phyloP scores from a whole-genome alignment of 2,329 filamentous ascomycete species.

The Diaporthe amygdali region DNA sequence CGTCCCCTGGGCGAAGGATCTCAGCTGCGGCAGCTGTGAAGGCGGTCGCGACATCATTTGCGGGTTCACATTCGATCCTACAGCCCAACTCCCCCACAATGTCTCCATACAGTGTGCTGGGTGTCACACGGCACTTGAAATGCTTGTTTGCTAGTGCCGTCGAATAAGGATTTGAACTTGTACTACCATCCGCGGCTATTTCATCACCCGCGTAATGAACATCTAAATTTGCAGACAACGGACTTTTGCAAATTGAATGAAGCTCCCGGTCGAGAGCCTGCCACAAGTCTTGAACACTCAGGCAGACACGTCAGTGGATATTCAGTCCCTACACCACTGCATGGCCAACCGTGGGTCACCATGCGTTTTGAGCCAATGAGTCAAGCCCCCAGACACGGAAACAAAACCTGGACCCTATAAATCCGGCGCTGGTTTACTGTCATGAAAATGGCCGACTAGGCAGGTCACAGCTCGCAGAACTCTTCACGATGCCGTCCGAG shows the following conservation, averaged over 20 bases:
- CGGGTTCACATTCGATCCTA: background rate
- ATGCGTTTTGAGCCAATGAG: background rate
- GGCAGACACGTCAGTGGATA: background rate
- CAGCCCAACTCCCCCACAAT: background rate
- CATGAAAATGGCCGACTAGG: background rate
- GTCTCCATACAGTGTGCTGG: background rate
- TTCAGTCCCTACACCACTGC: background rate
- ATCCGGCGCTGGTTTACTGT: too few species aligned
- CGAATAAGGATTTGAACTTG: background rate
- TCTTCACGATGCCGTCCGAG: background rate
- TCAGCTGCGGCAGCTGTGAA: background rate
- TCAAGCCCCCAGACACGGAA: background rate
- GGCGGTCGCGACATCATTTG: background rate
- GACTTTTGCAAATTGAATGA: background rate
- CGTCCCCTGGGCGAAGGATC: background rate
- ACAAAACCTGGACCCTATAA: background rate
- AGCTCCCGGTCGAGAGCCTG: fast-evolving
- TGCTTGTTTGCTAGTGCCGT: background rate
- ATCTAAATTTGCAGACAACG: background rate
- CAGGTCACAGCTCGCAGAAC: background rate
- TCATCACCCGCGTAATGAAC: background rate
- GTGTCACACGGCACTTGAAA: background rate
- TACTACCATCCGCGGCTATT: background rate
- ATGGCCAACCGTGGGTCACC: background rate
- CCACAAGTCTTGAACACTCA: background rate